Evolutionary conservation across 2,329 filamentous ascomycete species (phyloP), one percentile per base, ranked within the genome.

Genomic region (Coniella lustricola): DNA sequence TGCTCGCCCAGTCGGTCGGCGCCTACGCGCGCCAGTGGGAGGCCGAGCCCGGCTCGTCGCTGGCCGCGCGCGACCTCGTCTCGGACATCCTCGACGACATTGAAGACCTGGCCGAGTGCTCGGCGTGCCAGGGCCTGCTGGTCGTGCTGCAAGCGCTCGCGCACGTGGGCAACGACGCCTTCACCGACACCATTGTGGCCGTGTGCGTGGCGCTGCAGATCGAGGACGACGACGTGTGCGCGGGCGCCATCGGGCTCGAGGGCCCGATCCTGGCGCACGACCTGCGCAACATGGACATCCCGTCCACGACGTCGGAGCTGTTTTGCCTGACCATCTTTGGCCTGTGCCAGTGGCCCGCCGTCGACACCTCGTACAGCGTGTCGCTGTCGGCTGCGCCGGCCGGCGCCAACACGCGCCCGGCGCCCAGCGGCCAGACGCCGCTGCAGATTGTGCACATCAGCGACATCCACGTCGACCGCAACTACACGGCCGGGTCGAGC

Each of bases 381-480:
- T 70, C 78, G 40, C 71, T 75, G 12, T 63, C 64, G 7, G 56
- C 66, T 7, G 71, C 72, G 51, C 65, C 69, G 7, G 40, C 36
- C 10, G 49, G 60, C 14, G 56, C 57, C 14, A 10, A 5, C 25
- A 56, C 50, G 13, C 67, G 72, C 13, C 67, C 70, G 14, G 36
- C 48, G 1, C 64, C 73, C 2, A 76, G 72, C 44, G 68, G 71
- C 3, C 60, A 70, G 58, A 55, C 63, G 4, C 72, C 76, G 5
- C 58, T 80, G 54, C 71, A 74, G 54, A 66, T 82, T 4, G 75
- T 80, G 20, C 79, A 82, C 56, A 76, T 76, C 59, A 79, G 75
- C 12, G 79, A 82, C 54, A 76, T 79, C 36, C 79, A 82, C 50
- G 64, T 82, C 46, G 78, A 82, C 53, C 71, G 70, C 5, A 65